Percentiles rank a stretch among this genome's conserved stretches.
phyloP scores from a whole-genome alignment of 2,329 filamentous ascomycete genomes.

The Phoma herbarum region DNA sequence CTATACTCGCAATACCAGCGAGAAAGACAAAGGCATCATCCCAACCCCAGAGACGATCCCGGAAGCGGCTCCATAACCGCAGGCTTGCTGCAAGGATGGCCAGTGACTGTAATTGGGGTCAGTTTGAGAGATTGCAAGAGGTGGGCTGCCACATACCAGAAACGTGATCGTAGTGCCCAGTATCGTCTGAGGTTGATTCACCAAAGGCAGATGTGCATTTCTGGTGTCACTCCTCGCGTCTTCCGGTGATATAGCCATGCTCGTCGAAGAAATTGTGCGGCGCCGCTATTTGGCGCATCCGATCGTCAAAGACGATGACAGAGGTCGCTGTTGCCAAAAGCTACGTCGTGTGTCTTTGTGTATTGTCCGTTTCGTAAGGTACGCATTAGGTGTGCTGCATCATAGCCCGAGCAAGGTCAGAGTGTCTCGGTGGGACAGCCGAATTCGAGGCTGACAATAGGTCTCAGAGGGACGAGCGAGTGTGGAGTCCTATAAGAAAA shows the following conservation, averaged over 20 bases:
- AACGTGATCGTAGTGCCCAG: constrained; percentile 40
- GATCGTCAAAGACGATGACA: not conserved
- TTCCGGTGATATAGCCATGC: constrained; percentile 18
- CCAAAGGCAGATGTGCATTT: constrained; percentile 40
- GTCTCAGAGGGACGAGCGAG: constrained; percentile 1
- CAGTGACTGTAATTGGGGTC: constrained; percentile 30
- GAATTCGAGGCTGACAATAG: constrained; percentile 6
- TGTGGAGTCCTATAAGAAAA: constrained; percentile 9
- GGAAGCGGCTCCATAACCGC: constrained; percentile 43
- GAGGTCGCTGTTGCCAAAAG: not conserved
- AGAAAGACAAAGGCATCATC: constrained; percentile 49
- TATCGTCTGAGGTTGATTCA: constrained; percentile 44
- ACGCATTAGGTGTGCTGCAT: constrained; percentile 2
- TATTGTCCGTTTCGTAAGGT: not conserved
- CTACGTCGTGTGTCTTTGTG: not conserved
- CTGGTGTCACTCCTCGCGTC: constrained; percentile 33
- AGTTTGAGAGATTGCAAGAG: no score
- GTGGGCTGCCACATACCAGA: constrained; percentile 33
- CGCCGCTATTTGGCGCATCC: constrained; percentile 3
- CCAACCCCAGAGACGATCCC: constrained; percentile 45
- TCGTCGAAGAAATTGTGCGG: constrained; percentile 4
- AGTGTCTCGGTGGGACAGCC: not conserved
- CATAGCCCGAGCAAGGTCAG: not conserved
- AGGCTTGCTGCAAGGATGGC: constrained; percentile 40
- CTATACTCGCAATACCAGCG: constrained; percentile 33